These are phyloP conservation scores for Pseudisothecium myosuroides DNA, from an alignment of 225 moss, liverwort and hornwort species.

Conservation along the genomic window DNA sequence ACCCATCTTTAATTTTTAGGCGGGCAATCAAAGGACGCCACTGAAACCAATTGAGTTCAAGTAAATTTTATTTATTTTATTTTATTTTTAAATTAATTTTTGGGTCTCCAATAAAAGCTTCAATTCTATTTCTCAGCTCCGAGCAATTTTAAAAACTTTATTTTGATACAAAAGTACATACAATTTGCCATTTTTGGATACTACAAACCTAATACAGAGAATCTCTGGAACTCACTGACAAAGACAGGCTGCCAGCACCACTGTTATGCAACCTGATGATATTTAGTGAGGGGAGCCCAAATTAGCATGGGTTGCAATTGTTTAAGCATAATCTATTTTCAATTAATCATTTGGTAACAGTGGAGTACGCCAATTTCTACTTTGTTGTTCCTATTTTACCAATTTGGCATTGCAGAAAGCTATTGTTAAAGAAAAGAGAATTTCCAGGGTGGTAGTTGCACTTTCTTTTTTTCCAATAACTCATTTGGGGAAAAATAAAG, in stretches of 20 bases:
- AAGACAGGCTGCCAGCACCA: not conserved
- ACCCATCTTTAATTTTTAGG: not conserved
- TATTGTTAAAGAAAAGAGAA: not conserved
- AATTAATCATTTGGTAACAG: not conserved
- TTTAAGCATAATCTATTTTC: not conserved
- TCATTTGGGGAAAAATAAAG: not conserved
- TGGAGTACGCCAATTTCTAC: too few species aligned
- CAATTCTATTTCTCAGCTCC: not conserved
- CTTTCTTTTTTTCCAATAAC: not conserved
- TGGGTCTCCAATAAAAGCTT: not conserved
- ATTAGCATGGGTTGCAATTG: not conserved
- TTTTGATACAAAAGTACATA: not conserved
- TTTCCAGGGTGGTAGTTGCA: too few species aligned
- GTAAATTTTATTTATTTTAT: too few species aligned
- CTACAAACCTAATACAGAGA: not conserved
- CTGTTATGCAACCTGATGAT: not conserved
- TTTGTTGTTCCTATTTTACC: not conserved
- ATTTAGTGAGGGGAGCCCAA: not conserved
- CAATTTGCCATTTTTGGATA: not conserved
- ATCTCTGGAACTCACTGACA: not conserved
- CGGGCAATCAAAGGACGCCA: not conserved
- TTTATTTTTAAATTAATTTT: too few species aligned
- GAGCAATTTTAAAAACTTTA: not conserved
- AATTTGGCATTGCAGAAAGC: too few species aligned
- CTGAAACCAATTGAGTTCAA: not conserved